Evolutionary conservation across 768 basidiomycete genomes (phyloP), one percentile per base, ranked within the genome.

Genomic region (Coprinopsis marcescibilis): DNA sequence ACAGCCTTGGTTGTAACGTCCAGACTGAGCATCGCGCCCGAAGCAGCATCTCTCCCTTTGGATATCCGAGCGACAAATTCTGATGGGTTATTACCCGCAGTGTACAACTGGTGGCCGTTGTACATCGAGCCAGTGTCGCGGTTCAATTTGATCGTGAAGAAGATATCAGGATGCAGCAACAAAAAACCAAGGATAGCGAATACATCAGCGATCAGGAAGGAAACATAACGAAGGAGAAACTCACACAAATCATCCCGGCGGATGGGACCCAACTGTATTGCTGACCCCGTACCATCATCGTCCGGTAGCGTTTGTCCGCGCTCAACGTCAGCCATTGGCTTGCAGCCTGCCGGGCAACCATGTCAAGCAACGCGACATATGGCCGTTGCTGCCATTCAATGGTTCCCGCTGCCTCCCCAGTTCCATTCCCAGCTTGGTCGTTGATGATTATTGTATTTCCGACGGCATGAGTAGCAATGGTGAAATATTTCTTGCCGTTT

Each of bases 381-480:
- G 48, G 48, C 8, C 30, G 21, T 29, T 20, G 19, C 41, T 49
- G 48, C 48, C 48, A 49, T 29, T 49, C 48, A 15, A 49, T 49
- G 12, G 14, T 36, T 33, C 48, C 48, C 13, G 17, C 33, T 14
- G 40, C 48, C n/a, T 43, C 41, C 8, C 40, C 32, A 10, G 20
- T 32, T 6, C 10, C 23, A n/a, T n/a, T n/a, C 10, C 48, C 48
- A 36, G 40, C 4, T 25, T 49, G 48, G 11, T 49, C 48, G 24
- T 49, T 49, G 23, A 49, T 36, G 13, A 49, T 7, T 1, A 49
- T 23, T n/a, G 48, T 49, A 34, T 49, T 39, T 34, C 48, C 48
- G 30, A 49, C 41, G 15, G 40, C 48, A 43, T 49, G 92, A 1
- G 74, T 94, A n/a, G 88, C 89, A 1, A 91, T 94, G 79, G 87